Conservation (phyloP, 169 alveolate species). For the Plasmodium berghei region DNA sequence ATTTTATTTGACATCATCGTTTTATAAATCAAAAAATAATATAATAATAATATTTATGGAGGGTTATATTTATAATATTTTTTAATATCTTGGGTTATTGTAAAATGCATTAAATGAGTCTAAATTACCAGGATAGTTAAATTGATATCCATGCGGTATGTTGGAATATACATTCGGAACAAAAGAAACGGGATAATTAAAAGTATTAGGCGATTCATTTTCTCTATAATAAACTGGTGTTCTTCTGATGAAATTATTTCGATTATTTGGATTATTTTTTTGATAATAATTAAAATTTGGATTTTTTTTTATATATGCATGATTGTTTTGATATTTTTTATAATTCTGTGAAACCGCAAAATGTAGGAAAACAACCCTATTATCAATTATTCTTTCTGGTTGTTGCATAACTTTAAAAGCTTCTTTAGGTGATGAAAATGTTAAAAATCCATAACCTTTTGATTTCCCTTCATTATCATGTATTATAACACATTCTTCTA, state of each 20-base stretch:
- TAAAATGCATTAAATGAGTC: constrained; percentile 70
- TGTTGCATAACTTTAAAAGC: constrained; percentile 84
- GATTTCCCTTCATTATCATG: constrained; percentile 82
- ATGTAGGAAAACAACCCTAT: constrained; percentile 82
- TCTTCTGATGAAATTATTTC: constrained; percentile 49
- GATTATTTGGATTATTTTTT: constrained; percentile 47
- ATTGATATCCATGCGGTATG: constrained; percentile 70
- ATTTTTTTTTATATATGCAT: constrained; percentile 44
- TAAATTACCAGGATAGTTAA: constrained; percentile 51
- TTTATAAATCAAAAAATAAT: too few relatives aligned
- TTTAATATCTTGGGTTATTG: constrained; percentile 55
- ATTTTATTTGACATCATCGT: too few relatives aligned
- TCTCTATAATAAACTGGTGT: constrained; percentile 65
- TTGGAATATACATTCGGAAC: constrained; percentile 67
- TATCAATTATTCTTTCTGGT: constrained; percentile 83
- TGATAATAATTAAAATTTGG: constrained; percentile 42
- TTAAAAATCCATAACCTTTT: constrained; percentile 83
- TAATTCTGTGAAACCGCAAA: constrained; percentile 79
- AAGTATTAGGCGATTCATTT: constrained; percentile 53
- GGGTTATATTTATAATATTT: too few relatives aligned
- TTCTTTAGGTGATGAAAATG: constrained; percentile 78
- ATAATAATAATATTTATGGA: too few relatives aligned
- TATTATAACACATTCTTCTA: constrained; percentile 85
- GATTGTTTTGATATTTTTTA: constrained; percentile 69
- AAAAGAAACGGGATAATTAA: constrained; percentile 69